Base-by-base conservation (phyloP, 148 eudicot species). In the Diospyros lotus region DNA sequence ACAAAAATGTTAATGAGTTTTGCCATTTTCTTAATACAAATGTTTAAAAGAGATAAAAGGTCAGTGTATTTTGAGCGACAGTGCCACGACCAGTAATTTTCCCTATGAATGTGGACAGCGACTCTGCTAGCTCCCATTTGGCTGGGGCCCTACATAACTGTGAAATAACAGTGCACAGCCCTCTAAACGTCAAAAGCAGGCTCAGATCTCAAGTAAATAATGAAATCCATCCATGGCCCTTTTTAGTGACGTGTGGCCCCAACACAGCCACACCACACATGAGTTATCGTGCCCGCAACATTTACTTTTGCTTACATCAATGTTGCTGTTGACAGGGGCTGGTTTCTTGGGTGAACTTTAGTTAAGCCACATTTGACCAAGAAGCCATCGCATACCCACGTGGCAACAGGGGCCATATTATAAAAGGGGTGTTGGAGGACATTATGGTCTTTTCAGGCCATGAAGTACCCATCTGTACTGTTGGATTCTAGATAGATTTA, bases 181-280 rank as follows among this genome's bases (percentile, higher is more conserved):
- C 46, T 64, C 67, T 0, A 64, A 65, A 65, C 5, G 68, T 65
- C 68, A 68, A 68, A 68, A 68, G 56, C 7, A 17, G 56, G 71
- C 71, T 46, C 71, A 9, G 56, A 50, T 68, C 71, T 18, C 73
- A 71, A 77, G 63, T 63, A 28, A 28, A 28, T 28, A 28, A 28
- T 28, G 28, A 59, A 62, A 39, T 72, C 80, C 78, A 73, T 76
- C 73, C 58, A 64, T 28, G 10, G 41, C 44, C 52, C 17, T 8
- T 2, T 2, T 17, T 5, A 50, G 71, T 8, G 41, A 1, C 56
- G n/a, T 55, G 51, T 65, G 51, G 51, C 51, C 68, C 68, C 28
- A 28, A 65, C 28, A 14, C 51, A 11, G 44, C 44, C 52, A 66
- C 69, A 43, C 18, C 69, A 43, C 18, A 2, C 69, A 44, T 43